Evolutionary conservation across 1,284 basidiomycete genomes (phyloP).

Genomic region (Puccinia coronata): DNA sequence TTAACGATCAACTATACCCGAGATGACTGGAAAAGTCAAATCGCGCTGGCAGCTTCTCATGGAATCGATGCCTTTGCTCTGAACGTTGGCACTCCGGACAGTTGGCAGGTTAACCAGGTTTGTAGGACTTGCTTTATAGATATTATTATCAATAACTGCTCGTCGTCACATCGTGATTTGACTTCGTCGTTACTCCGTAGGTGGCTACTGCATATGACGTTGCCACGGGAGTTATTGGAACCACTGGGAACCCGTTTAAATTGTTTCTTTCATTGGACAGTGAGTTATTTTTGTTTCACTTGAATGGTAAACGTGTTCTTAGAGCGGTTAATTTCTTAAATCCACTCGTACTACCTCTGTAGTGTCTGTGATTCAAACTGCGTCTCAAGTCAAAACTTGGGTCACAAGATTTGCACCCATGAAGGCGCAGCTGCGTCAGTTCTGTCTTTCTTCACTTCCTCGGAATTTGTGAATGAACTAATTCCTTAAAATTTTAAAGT

Average conservation of each 20-base stretch:
- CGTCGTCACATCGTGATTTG: background rate
- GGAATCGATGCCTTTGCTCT: slow-evolving; percentile 42
- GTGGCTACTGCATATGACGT: slow-evolving; percentile 30
- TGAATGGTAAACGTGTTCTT: background rate
- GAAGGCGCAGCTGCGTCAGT: slow-evolving; percentile 32
- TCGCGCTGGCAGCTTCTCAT: slow-evolving; percentile 16
- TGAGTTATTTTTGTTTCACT: background rate
- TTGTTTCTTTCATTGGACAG: slow-evolving; percentile 43
- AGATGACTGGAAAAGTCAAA: slow-evolving; percentile 23
- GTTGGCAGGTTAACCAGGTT: slow-evolving; percentile 44
- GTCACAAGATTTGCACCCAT: slow-evolving; percentile 36
- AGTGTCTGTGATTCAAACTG: slow-evolving; percentile 44
- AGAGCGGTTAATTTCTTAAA: slow-evolving; percentile 10
- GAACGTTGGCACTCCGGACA: slow-evolving; percentile 39
- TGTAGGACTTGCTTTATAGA: background rate
- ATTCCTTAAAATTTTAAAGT: background rate
- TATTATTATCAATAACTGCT: no score
- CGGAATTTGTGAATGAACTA: background rate
- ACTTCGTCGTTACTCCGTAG: background rate
- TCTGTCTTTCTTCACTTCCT: background rate
- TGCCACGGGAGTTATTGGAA: background rate
- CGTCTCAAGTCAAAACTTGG: slow-evolving; percentile 31
- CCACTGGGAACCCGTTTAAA: slow-evolving; percentile 29
- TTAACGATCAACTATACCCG: slow-evolving; percentile 43
- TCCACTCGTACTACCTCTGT: background rate